These are phyloP conservation scores for Coemansia sp. DNA, from an alignment of 192 early-diverging fungal species.

Conservation along the genomic window DNA sequence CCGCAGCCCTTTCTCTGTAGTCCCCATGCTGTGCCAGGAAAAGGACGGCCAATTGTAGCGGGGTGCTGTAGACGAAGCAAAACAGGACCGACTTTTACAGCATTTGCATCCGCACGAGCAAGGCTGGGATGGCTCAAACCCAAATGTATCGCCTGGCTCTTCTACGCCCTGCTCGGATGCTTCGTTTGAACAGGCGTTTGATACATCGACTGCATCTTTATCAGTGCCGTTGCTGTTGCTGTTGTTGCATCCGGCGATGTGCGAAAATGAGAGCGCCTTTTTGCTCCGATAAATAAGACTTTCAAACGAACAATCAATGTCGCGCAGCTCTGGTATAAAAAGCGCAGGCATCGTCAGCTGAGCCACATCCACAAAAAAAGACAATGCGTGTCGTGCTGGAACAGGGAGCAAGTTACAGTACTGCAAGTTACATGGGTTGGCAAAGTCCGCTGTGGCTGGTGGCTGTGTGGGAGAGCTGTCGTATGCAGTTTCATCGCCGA, in stretches of 20 bases:
- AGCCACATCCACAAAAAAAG: slow-evolving; percentile 45
- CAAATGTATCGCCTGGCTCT: slow-evolving; percentile 45
- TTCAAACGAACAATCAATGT: slow-evolving; percentile 15
- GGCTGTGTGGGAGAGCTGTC: not conserved
- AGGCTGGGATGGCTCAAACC: slow-evolving; percentile 13
- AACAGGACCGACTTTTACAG: slow-evolving; percentile 32
- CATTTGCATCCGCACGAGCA: slow-evolving; percentile 35
- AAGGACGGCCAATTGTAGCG: slow-evolving; percentile 25
- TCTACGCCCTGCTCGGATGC: not conserved
- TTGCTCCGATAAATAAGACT: slow-evolving; percentile 4
- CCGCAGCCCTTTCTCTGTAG: not conserved
- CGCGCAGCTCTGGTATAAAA: slow-evolving; percentile 33
- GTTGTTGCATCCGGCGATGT: not conserved
- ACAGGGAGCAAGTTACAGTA: slow-evolving; percentile 9
- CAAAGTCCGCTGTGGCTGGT: not conserved
- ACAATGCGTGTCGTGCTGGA: slow-evolving; percentile 28
- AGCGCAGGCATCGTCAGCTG: slow-evolving; percentile 43
- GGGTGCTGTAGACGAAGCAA: slow-evolving; percentile 24
- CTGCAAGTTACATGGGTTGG: not conserved
- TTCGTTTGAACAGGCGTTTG: not conserved
- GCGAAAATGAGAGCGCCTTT: not conserved
- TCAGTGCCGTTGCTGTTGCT: not conserved
- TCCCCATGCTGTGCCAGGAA: slow-evolving; percentile 16
- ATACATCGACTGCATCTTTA: not conserved
- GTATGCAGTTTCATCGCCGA: not conserved